phyloP scores from a whole-genome alignment of 176 grass and related monocot species.

The Musa itinerans region DNA sequence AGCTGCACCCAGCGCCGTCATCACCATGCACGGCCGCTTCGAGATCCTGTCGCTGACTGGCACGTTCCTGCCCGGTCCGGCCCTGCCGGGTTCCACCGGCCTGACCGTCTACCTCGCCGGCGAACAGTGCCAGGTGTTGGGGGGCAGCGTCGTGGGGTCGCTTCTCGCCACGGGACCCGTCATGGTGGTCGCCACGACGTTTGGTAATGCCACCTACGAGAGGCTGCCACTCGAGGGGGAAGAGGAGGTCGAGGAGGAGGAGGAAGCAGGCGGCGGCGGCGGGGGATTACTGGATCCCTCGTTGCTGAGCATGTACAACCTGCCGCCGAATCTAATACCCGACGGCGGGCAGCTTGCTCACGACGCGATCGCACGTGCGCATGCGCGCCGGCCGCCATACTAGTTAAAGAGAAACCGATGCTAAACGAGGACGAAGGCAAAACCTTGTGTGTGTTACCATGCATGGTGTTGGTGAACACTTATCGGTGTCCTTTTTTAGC shows the following conservation, averaged over 20 bases:
- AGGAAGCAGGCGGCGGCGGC: neutral
- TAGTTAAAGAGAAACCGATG: neutral
- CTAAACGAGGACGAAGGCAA: no score
- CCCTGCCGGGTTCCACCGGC: conserved; percentile 4
- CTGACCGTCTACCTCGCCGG: conserved; percentile 19
- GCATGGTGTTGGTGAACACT: no score
- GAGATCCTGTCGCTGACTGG: conserved; percentile 19
- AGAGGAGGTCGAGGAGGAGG: neutral
- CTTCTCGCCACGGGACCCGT: conserved; percentile 5
- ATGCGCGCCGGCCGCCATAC: conserved; percentile 2
- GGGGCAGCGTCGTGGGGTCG: conserved; percentile 13
- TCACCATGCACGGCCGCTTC: conserved; percentile 16
- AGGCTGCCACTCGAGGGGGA: conserved; percentile 11
- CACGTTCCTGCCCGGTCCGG: conserved; percentile 15
- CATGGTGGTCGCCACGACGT: conserved; percentile 17
- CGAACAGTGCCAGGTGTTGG: conserved; percentile 19
- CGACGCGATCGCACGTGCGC: neutral
- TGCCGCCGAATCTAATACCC: neutral
- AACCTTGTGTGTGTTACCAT: neutral
- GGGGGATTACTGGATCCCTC: conserved; percentile 1
- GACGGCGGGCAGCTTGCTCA: neutral
- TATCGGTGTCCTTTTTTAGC: no score
- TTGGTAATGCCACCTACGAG: conserved; percentile 23
- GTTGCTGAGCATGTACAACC: conserved; percentile 1
- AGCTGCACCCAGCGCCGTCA: neutral